phyloP scores from a whole-genome alignment of 768 basidiomycete genomes.

The Trametes cubensis region DNA sequence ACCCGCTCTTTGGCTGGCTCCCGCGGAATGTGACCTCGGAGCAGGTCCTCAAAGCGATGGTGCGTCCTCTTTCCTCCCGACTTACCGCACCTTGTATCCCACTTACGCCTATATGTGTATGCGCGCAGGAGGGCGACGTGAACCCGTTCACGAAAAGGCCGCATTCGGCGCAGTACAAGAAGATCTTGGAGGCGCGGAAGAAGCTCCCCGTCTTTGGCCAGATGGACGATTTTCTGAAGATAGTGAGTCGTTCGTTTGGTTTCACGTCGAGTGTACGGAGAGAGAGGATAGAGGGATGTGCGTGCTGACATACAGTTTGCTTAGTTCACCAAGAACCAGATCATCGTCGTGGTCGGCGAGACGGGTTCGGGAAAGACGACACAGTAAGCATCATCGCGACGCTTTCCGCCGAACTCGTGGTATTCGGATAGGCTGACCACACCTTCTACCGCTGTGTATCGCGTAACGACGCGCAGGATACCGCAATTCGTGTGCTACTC shows the following conservation, averaged over 20 bases:
- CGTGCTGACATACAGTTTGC: conserved; percentile 30
- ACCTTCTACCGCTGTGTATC: no score
- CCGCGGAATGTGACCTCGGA: conserved; percentile 29
- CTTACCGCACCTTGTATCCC: no score
- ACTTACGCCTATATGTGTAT: no score
- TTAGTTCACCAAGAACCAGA: conserved; percentile 77
- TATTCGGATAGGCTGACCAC: no score
- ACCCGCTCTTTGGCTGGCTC: conserved; percentile 33
- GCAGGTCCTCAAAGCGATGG: conserved; percentile 32
- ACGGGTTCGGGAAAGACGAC: conserved; percentile 97
- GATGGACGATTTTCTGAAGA: conserved; percentile 90
- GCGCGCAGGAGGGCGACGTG: conserved; percentile 72
- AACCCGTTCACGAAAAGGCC: conserved; percentile 90
- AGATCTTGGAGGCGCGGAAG: conserved; percentile 82
- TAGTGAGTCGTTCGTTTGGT: conserved; percentile 61
- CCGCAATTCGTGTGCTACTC: conserved; percentile 96
- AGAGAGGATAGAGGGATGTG: no score
- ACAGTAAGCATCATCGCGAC: conserved; percentile 71
- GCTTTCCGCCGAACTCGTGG: no score
- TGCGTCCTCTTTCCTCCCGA: conserved; percentile 14
- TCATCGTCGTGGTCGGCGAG: conserved; percentile 90
- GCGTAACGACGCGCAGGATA: conserved; percentile 57
- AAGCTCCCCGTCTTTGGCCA: conserved; percentile 89
- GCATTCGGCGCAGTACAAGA: conserved; percentile 77
- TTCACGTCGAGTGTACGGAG: no score